Conservation (phyloP, 345 rosid genomes). For the Citrus sinensis region DVS_A1.0 CM039167.1:3470001-3470500, state of each 20-base stretch:
- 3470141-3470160: conserved; percentile 28
- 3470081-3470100: background rate
- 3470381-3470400: no score
- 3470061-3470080: background rate
- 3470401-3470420: background rate
- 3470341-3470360: conserved; percentile 18
- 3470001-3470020: background rate
- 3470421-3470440: conserved; percentile 2
- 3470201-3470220: conserved; percentile 14
- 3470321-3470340: conserved; percentile 8
- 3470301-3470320: conserved; percentile 12
- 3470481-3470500: no score
- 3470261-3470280: background rate
- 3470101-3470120: background rate
- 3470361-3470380: conserved; percentile 16
- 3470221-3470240: conserved; percentile 20
- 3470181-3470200: background rate
- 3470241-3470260: conserved; percentile 2
- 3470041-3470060: conserved; percentile 8
- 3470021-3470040: background rate
- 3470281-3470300: conserved; percentile 17
- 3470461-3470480: background rate
- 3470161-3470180: conserved; percentile 7
- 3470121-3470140: conserved; percentile 2
- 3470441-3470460: background rate